Percentiles rank a stretch among this genome's conserved stretches.
These are phyloP conservation scores for Gaeumannomyces sp. DNA, from an alignment of 2,329 filamentous ascomycete genomes.

Conservation along the genomic window DNA sequence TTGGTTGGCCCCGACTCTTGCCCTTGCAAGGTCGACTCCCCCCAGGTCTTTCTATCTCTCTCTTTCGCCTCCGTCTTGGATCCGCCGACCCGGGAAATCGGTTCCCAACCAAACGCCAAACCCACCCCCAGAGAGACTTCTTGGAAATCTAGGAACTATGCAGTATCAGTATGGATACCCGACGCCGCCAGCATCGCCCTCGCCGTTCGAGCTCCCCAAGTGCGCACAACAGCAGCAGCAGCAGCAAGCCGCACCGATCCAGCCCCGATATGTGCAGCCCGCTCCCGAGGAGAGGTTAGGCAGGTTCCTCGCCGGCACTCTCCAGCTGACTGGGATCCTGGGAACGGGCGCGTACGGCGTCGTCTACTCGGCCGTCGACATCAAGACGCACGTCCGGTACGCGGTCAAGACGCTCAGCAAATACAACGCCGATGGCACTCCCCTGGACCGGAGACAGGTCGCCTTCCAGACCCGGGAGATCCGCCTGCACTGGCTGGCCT, in stretches of 20 bases:
- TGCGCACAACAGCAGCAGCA: slow-evolving; percentile 33
- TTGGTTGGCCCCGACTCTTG: slow-evolving; percentile 1
- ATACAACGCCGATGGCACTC: slow-evolving; percentile 62
- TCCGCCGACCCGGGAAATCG: not conserved
- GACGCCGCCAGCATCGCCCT: slow-evolving; percentile 51
- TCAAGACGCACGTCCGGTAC: slow-evolving; percentile 74
- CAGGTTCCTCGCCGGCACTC: slow-evolving; percentile 71
- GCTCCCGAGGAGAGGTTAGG: slow-evolving; percentile 82
- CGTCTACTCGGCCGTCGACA: slow-evolving; percentile 83
- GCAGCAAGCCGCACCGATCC: slow-evolving; percentile 31
- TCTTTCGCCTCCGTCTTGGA: not conserved
- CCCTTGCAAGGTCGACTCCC: slow-evolving; percentile 5
- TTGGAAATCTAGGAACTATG: slow-evolving; percentile 15
- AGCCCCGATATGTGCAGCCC: slow-evolving; percentile 47
- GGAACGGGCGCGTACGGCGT: slow-evolving; percentile 95
- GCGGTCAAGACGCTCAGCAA: slow-evolving; percentile 98
- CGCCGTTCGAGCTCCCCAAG: slow-evolving; percentile 42
- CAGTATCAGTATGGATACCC: slow-evolving; percentile 41
- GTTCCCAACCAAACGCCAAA: not conserved
- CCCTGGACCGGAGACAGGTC: slow-evolving; percentile 76
- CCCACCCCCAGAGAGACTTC: not conserved
- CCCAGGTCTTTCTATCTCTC: slow-evolving; percentile 12
- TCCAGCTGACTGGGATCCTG: slow-evolving; percentile 78
- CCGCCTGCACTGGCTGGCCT: slow-evolving; percentile 81
- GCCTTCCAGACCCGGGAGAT: slow-evolving; percentile 93